Percentiles rank a stretch among this genome's conserved stretches.
phyloP scores from a whole-genome alignment of 1,284 basidiomycete species.

The Trichosporon ovoides region DNA sequence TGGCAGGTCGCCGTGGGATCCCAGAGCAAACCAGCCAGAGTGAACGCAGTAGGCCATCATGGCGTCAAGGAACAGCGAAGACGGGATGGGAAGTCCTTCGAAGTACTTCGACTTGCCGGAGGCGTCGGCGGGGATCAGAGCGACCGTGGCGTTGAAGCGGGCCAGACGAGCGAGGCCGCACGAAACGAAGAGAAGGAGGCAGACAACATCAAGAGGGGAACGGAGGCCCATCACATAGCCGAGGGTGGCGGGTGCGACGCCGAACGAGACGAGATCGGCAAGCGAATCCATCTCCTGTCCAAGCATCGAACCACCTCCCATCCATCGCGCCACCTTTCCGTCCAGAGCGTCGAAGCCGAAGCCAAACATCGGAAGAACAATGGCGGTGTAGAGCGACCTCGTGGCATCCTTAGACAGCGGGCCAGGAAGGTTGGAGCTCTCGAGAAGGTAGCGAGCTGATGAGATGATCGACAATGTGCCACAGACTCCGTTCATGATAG shows the following conservation, averaged over 20 bases:
- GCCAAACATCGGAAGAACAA: slow-evolving; percentile 82
- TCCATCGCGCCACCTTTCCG: slow-evolving; percentile 96
- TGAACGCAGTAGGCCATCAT: slow-evolving; percentile 76
- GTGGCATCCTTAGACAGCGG: slow-evolving; percentile 39
- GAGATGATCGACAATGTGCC: slow-evolving; percentile 88
- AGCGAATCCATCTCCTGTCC: slow-evolving; percentile 97
- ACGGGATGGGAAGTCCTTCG: slow-evolving; percentile 95
- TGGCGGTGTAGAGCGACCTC: slow-evolving; percentile 66
- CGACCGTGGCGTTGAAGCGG: slow-evolving; percentile 97
- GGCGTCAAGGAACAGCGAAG: slow-evolving; percentile 74
- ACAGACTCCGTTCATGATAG: slow-evolving; percentile 98
- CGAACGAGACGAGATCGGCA: slow-evolving; percentile 95
- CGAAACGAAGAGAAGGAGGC: slow-evolving; percentile 86
- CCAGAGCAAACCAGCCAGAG: slow-evolving; percentile 67
- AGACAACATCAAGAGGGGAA: slow-evolving; percentile 79
- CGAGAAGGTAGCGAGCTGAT: slow-evolving; percentile 80
- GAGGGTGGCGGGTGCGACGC: slow-evolving; percentile 87
- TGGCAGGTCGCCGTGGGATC: slow-evolving; percentile 54
- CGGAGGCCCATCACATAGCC: slow-evolving; percentile 88
- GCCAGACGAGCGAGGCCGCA: slow-evolving; percentile 93
- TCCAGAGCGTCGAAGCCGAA: slow-evolving; percentile 97
- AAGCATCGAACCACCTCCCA: slow-evolving; percentile 90
- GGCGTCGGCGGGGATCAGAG: slow-evolving; percentile 80
- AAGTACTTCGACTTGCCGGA: slow-evolving; percentile 90
- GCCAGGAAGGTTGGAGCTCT: slow-evolving; percentile 62